Evolutionary conservation across 768 basidiomycete species (phyloP).

Genomic region (Agaricus bisporus): DNA sequence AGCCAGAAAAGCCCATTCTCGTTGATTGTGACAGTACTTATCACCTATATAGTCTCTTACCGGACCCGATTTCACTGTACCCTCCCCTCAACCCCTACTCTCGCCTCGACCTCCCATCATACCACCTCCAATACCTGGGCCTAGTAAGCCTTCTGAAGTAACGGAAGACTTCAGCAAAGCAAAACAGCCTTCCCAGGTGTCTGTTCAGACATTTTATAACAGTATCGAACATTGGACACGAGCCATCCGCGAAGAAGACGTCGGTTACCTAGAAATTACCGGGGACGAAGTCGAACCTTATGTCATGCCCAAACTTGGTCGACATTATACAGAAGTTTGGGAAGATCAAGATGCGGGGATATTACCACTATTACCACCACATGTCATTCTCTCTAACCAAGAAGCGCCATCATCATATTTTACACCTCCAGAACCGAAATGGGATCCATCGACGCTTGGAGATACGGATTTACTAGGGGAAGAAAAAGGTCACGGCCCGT

Average conservation of each 20-base stretch:
- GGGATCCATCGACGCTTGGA: conserved; percentile 77
- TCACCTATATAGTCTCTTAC: conserved; percentile 17
- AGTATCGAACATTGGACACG: conserved; percentile 89
- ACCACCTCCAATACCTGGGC: conserved; percentile 65
- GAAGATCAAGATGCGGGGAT: conserved; percentile 76
- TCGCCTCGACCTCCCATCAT: conserved; percentile 58
- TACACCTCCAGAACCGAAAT: conserved; percentile 55
- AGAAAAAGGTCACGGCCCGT: conserved; percentile 77
- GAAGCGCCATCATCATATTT: conserved; percentile 32
- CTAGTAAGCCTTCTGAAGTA: conserved; percentile 79
- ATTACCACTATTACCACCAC: conserved; percentile 25
- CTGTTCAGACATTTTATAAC: conserved; percentile 75
- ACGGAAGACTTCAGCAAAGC: conserved; percentile 83
- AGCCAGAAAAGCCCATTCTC: conserved; percentile 14
- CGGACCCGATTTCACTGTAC: conserved; percentile 61
- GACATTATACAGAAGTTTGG: conserved; percentile 89
- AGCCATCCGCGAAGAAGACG: conserved; percentile 88
- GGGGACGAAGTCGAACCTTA: conserved; percentile 90
- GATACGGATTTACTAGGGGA: conserved; percentile 69
- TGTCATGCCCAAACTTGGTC: conserved; percentile 76
- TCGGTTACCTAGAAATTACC: conserved; percentile 87
- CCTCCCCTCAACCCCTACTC: conserved; percentile 42
- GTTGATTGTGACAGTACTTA: neutral
- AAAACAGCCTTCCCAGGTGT: conserved; percentile 69
- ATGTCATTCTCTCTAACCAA: conserved; percentile 22